These are phyloP conservation scores for Naganishia vishniacii DNA, from an alignment of 768 basidiomycete genomes.

Conservation along the genomic window DNA sequence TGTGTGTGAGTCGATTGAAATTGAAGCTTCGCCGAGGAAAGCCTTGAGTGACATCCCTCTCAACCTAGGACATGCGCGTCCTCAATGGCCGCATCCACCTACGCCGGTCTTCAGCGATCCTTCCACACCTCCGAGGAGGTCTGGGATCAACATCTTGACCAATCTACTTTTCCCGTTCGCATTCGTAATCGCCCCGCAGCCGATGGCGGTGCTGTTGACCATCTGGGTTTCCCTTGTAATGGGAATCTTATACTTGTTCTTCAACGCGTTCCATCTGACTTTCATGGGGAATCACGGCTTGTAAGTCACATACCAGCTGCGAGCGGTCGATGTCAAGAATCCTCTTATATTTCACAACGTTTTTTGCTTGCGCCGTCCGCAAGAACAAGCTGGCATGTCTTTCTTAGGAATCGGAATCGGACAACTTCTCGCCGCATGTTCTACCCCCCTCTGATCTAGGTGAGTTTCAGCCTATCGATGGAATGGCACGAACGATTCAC, in stretches of 20 bases:
- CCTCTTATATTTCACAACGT: too few species aligned
- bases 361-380: slow-evolving; percentile 32
- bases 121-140: slow-evolving; percentile 58
- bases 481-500: background rate
- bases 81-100: slow-evolving; percentile 57
- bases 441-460: slow-evolving; percentile 41
- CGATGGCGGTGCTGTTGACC: slow-evolving; percentile 68
- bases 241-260: slow-evolving; percentile 54
- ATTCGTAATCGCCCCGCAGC: slow-evolving; percentile 57
- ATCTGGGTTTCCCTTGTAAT: slow-evolving; percentile 58
- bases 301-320: slow-evolving; percentile 48
- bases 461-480: slow-evolving; percentile 18
- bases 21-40: too few species aligned
- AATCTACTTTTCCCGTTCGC: too few species aligned
- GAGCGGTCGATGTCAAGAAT: too few species aligned
- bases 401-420: slow-evolving; percentile 58
- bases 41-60: too few species aligned
- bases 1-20: slow-evolving; percentile 31
- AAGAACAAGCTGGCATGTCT: slow-evolving; percentile 53
- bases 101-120: slow-evolving; percentile 55
- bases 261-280: slow-evolving; percentile 59
- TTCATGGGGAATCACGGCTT: slow-evolving; percentile 55
- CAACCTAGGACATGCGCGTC: slow-evolving; percentile 48
- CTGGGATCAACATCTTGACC: too few species aligned
- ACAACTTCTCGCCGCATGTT: slow-evolving; percentile 47